Evolutionary conservation across 1,284 basidiomycete genomes (phyloP), one percentile per base, ranked within the genome.

Genomic region (Trametes sp.): DNA sequence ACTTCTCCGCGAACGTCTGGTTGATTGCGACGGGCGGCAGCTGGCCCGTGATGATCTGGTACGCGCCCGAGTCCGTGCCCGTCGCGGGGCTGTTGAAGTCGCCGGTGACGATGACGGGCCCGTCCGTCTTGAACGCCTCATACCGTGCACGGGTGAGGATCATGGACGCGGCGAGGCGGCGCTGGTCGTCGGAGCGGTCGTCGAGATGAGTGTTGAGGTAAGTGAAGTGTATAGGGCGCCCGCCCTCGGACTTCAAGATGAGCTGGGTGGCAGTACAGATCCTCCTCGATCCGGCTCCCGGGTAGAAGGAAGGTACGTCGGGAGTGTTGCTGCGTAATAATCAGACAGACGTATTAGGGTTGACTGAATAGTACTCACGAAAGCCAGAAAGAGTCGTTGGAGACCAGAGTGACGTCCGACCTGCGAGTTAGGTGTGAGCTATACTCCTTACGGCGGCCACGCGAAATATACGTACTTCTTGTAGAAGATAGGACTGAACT

Each of bases 401-500:
- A 74, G 21, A 82, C 64, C 10, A 84, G 74, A 5, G 73, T 72
- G 31, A 85, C 66, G 28, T 72, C 70, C 1, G 78, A 75, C 57
- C 80, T 83, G 45, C 24, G 38, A 16, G 57, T 46, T 24, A 21
- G 35, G 19, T 6, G 49, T 49, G 19, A 56, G 19, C 16, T 31
- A 52, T 16, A 26, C 44, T 33, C 35, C 21, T 16, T 42, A 16
- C 16, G 31, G 11, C 21, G 11, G 3, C 21, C 8, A 31, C 45
- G 33, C 14, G 41, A 23, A 44, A 11, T 19, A 35, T 19, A 46
- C 79, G 23, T 64, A 84, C 81, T 77, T 82, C 66, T 85, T 82
- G 74, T 80, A 90, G 73, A 89, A 90, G 61, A 90, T 84, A 0
- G 88, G 86, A 63, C 82, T 83, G 73, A 86, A 89, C 72, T 90